A percentile compares a stretch with the other conserved stretches of the same genome.
These are phyloP conservation scores for Adansonia grandidieri DNA, from an alignment of 441 rosid genomes.

Conservation along the genomic window DNA sequence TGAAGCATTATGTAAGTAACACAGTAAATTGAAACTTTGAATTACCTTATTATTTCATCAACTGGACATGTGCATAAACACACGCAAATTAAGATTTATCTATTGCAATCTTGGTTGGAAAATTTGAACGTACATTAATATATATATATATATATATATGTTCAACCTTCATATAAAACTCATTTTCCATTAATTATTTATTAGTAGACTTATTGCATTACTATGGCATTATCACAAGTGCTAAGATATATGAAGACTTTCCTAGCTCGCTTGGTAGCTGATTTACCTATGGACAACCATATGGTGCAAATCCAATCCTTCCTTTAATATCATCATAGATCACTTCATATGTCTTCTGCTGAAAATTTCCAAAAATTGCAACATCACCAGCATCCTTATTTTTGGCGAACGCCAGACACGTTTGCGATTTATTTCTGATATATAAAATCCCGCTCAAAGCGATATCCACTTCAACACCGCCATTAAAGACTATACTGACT, in stretches of 20 bases:
- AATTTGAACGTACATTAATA: no score
- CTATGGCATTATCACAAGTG: neutral
- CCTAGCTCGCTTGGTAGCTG: neutral
- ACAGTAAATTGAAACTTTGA: neutral
- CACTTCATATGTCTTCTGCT: conserved; percentile 71
- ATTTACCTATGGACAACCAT: conserved; percentile 43
- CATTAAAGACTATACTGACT: conserved; percentile 51
- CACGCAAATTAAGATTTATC: neutral
- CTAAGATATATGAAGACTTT: neutral
- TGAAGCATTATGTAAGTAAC: neutral
- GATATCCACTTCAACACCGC: conserved; percentile 47
- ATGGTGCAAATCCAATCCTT: conserved; percentile 66
- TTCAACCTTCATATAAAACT: neutral
- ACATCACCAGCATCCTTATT: conserved; percentile 50
- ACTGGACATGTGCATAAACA: neutral
- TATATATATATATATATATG: neutral
- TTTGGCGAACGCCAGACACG: conserved; percentile 76
- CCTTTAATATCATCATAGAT: conserved; percentile 62
- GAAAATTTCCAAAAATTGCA: conserved; percentile 70
- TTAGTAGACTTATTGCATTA: neutral
- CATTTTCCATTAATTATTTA: neutral
- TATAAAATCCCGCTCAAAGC: conserved; percentile 48
- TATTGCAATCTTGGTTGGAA: no score
- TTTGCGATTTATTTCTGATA: conserved; percentile 37
- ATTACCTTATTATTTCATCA: neutral